Base-by-base conservation (phyloP, 2,329 filamentous ascomycete species). In the Alternaria hordeiaustralica region DNA sequence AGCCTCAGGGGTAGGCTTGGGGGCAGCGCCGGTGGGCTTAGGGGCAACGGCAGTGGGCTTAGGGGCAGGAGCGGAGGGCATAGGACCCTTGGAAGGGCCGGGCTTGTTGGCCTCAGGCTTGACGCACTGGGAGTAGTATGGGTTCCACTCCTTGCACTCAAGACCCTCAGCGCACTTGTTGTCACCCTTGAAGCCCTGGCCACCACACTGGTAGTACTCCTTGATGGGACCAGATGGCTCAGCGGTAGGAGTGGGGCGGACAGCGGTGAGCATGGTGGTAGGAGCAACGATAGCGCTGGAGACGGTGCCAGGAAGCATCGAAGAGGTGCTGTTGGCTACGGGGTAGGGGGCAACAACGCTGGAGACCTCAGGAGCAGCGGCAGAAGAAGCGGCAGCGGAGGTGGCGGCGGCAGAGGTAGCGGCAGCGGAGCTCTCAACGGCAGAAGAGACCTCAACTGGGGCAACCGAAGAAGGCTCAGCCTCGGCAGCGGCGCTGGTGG, bases 81-180 rank as follows among this genome's bases (percentile, higher is more conserved):
- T 50, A 44, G 61, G 47, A 12, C 57, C 64, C 50, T 66, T 64
- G 63, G 61, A 60, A 25, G 65, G 59, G 43, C 51, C 58, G 10
- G 65, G 61, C 44, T 66, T 49, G 23, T 56, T 57, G 26, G 44
- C 66, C 47, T 68, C 66, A 15, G 67, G 33, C 60, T 70, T 55
- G 33, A 76, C 26, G 70, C 84, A 85, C 77, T 85, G 84, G 44
- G 68, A 80, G 76, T 85, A 85, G 69, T 80, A 85, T 2, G 75
- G 70, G 75, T 85, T 85, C 61, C 65, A 72, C 5, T 71, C 71
- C 55, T 78, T 76, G 76, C 83, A 85, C 10, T 71, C 72, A 28
- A 68, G 71, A 8, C 82, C 83, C 41, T 71, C 60, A 5, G 76
- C 78, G 59, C 83, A 85, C 25, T 69, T 61, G 0, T 72, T 78